Conservation (phyloP, 2,329 filamentous ascomycete genomes). For the Plectosphaerella sp. region DNA sequence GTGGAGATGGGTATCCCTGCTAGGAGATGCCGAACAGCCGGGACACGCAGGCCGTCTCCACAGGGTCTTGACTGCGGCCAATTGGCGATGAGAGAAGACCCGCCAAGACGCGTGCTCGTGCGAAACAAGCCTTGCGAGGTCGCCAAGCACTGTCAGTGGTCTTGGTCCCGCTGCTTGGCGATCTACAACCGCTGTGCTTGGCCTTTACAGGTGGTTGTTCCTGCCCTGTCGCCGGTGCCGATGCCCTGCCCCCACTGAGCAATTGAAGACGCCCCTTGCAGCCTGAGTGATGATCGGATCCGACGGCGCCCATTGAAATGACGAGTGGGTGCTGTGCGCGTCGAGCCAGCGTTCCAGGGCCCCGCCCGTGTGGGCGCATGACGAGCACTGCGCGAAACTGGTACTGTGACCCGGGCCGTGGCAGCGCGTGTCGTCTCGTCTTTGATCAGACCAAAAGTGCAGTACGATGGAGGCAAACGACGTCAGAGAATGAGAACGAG, state of each 20-base stretch:
- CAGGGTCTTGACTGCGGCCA: neutral
- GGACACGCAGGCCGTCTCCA: neutral
- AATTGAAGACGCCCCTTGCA: neutral
- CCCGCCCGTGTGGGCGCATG: neutral
- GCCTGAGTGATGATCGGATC: neutral
- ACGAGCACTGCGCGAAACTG: no score
- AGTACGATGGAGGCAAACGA: no score
- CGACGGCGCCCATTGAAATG: neutral
- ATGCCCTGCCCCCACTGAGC: no score
- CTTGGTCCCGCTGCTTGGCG: slow-evolving; percentile 3
- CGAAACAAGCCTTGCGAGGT: slow-evolving; percentile 1
- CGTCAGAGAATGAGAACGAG: no score
- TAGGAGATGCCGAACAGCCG: neutral
- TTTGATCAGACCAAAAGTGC: no score
- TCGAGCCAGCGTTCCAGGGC: neutral
- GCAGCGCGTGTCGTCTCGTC: no score
- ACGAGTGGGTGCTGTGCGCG: neutral
- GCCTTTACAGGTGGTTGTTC: neutral
- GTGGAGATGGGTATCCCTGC: neutral
- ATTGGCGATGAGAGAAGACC: neutral
- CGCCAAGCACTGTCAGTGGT: slow-evolving; percentile 1
- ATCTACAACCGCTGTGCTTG: neutral
- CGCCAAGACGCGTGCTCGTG: neutral
- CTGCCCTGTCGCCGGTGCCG: neutral
- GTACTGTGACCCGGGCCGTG: no score